phyloP scores from a whole-genome alignment of 2,329 filamentous ascomycete species.

The Sporothrix euskadiensis region DNA sequence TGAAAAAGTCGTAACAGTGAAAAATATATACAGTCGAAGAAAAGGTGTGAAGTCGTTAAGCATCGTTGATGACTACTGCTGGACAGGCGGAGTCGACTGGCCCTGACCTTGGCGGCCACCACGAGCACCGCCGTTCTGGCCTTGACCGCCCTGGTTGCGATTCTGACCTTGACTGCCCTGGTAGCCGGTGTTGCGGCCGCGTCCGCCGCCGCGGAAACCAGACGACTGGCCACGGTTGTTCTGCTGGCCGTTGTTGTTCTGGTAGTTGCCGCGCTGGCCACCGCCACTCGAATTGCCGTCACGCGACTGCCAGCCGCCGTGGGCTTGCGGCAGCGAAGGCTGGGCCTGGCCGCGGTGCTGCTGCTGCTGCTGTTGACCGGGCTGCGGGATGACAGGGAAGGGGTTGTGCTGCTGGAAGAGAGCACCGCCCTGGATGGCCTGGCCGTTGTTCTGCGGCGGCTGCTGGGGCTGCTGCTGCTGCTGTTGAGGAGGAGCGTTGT shows the following conservation, averaged over 20 bases:
- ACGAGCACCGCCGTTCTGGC: background rate
- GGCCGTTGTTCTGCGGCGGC: slow-evolving; percentile 3
- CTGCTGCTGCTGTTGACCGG: slow-evolving; percentile 19
- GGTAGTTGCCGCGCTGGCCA: slow-evolving; percentile 16
- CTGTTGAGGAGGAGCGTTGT: background rate
- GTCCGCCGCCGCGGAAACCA: slow-evolving; percentile 12
- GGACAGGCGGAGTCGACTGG: background rate
- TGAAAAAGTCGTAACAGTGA: background rate
- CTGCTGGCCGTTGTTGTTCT: background rate
- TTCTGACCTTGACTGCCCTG: background rate
- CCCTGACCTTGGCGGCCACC: background rate
- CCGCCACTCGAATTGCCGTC: slow-evolving; percentile 15
- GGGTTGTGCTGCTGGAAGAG: slow-evolving; percentile 17
- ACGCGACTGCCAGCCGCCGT: slow-evolving; percentile 31
- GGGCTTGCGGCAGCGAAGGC: slow-evolving; percentile 31
- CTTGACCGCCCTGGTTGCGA: background rate
- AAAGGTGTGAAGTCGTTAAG: background rate
- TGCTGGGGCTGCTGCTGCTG: slow-evolving; percentile 1
- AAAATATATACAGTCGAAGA: slow-evolving; percentile 14
- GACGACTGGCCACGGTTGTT: slow-evolving; percentile 8
- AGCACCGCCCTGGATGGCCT: background rate
- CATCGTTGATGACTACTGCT: background rate
- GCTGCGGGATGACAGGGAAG: background rate
- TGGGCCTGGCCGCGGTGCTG: slow-evolving; percentile 25
- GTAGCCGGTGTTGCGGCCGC: slow-evolving; percentile 11